Conservation (phyloP, 1,139 yeast genomes). For the Hemisphaericaspora lyxosophila region DNA sequence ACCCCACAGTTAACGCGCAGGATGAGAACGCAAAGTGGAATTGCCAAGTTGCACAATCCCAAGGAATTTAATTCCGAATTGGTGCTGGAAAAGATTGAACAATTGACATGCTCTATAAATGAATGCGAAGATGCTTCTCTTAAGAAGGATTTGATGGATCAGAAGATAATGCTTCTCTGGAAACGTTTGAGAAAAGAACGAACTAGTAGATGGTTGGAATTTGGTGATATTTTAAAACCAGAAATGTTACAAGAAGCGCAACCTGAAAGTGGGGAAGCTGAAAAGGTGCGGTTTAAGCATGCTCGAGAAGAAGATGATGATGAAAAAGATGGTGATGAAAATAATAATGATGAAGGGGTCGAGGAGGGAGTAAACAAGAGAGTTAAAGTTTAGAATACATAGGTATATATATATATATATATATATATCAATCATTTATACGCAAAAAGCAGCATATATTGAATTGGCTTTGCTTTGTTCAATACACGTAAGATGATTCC, state of each 20-base stretch:
- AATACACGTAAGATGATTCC: too few relatives aligned
- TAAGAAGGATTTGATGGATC: constrained; percentile 20
- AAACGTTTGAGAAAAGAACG: constrained; percentile 27
- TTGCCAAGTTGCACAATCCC: constrained; percentile 19
- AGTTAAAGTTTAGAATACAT: too few relatives aligned
- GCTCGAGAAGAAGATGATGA: constrained; percentile 32
- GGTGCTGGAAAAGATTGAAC: constrained; percentile 9
- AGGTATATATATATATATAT: too few relatives aligned
- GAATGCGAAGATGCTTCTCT: constrained; percentile 6
- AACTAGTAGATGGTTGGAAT: constrained; percentile 20
- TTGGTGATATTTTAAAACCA: constrained; percentile 14
- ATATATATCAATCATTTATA: too few relatives aligned
- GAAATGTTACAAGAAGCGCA: constrained; percentile 5
- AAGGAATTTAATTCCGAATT: constrained; percentile 9
- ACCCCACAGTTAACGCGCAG: constrained; percentile 46
- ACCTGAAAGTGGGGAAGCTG: constrained; percentile 12
- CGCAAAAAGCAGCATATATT: too few relatives aligned
- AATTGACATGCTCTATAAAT: constrained; percentile 12
- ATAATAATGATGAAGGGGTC: constrained; percentile 44
- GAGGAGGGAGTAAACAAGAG: constrained; percentile 32
- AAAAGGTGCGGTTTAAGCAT: too few relatives aligned
- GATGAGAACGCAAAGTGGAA: constrained; percentile 39
- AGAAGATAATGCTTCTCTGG: constrained; percentile 32
- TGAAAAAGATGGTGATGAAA: constrained; percentile 33
- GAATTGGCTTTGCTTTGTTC: too few relatives aligned